Conservation (phyloP, 2,329 filamentous ascomycete genomes). For the Exophiala bonariae region DNA sequence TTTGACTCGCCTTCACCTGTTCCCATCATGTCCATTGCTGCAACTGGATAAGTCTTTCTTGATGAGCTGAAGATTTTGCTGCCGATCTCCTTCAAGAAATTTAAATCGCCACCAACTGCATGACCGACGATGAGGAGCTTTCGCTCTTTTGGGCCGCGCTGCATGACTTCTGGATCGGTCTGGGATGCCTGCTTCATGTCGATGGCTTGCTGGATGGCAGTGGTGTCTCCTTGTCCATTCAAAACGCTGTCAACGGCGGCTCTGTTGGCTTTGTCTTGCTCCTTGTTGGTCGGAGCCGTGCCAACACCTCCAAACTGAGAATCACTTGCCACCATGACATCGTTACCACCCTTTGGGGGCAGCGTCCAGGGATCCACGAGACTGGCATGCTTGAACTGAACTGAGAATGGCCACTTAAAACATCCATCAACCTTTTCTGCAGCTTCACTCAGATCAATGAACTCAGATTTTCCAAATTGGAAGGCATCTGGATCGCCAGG, state of each 20-base stretch:
- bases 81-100: slow-evolving; percentile 65
- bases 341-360: no score
- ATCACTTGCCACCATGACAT: background rate
- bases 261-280: slow-evolving; percentile 16
- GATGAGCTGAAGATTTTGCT: slow-evolving; percentile 49
- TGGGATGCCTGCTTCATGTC: background rate
- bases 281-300: slow-evolving; percentile 10
- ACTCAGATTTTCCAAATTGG: slow-evolving; percentile 64
- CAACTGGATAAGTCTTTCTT: slow-evolving; percentile 21
- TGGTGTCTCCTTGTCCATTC: slow-evolving; percentile 6
- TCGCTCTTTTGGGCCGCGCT: slow-evolving; percentile 39
- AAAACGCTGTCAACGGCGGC: slow-evolving; percentile 16
- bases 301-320: slow-evolving; percentile 8
- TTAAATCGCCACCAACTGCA: slow-evolving; percentile 66
- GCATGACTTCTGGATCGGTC: slow-evolving; percentile 2
- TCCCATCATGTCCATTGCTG: slow-evolving; percentile 35
- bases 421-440: slow-evolving; percentile 50
- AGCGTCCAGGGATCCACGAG: slow-evolving; percentile 9
- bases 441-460: slow-evolving; percentile 49
- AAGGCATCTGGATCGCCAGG: slow-evolving; percentile 75
- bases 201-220: slow-evolving; percentile 6
- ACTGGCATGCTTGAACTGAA: slow-evolving; percentile 25
- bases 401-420: slow-evolving; percentile 59
- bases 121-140: slow-evolving; percentile 80
- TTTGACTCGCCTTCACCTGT: slow-evolving; percentile 5